Evolutionary conservation across 1,139 yeast species (phyloP).

Genomic region (Chernovozyma sophiae-reginae): DNA sequence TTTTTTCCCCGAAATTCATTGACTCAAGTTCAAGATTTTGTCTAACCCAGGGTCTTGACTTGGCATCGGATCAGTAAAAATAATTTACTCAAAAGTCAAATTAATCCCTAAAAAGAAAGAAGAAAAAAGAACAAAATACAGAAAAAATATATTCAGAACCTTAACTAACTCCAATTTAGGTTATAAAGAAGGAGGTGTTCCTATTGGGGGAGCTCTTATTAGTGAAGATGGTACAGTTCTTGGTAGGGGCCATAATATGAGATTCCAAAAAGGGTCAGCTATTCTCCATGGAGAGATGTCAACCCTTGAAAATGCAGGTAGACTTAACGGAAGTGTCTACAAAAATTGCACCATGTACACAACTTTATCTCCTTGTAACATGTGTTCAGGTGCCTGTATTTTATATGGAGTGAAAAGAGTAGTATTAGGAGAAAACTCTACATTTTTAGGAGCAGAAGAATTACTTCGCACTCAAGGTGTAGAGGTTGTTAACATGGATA

Average conservation of each 20-base stretch:
- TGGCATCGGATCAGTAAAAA: no score
- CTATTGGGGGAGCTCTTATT: slow-evolving; percentile 78
- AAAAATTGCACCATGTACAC: slow-evolving; percentile 81
- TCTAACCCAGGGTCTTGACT: no score
- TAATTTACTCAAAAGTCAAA: no score
- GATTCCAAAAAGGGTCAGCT: slow-evolving; percentile 77
- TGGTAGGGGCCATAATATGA: slow-evolving; percentile 85
- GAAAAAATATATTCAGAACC: no score
- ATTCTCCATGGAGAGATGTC: slow-evolving; percentile 90
- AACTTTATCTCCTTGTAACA: slow-evolving; percentile 85
- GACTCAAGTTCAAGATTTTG: no score
- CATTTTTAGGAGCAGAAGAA: slow-evolving; percentile 75
- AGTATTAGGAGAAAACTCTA: slow-evolving; percentile 83
- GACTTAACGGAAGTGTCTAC: slow-evolving; percentile 65
- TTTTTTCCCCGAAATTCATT: no score
- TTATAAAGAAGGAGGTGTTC: slow-evolving; percentile 82
- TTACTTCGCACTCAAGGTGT: slow-evolving; percentile 63
- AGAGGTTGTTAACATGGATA: slow-evolving; percentile 67
- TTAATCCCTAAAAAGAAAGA: background rate
- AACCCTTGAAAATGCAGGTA: slow-evolving; percentile 84
- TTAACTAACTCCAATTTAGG: slow-evolving; percentile 29
- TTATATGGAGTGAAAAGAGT: slow-evolving; percentile 83
- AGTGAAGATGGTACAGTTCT: slow-evolving; percentile 73
- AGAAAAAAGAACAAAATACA: background rate
- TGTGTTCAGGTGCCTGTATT: slow-evolving; percentile 93